Percentiles rank a stretch among this genome's conserved stretches.
Conservation (phyloP, 2,329 filamentous ascomycete genomes). For the Xylaria sp. region DNA sequence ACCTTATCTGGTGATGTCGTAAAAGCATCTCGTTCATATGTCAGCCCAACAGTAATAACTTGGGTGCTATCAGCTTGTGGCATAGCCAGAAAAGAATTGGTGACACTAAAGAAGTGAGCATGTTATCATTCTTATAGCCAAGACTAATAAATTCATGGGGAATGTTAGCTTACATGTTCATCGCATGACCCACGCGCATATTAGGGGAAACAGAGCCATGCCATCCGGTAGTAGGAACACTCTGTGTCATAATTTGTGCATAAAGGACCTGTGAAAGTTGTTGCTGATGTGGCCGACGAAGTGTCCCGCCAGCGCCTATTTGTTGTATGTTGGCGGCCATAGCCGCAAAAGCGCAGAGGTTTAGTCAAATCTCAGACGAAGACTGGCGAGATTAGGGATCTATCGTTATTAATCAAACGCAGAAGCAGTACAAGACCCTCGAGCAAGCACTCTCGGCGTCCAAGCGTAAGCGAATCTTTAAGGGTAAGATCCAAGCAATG, state of each 20-base stretch:
- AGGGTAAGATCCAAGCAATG: conserved; percentile 12
- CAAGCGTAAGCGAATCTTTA: not conserved
- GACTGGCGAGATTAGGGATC: not conserved
- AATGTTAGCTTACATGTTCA: conserved; percentile 50
- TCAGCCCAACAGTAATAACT: conserved; percentile 55
- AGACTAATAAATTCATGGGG: not conserved
- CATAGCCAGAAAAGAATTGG: conserved; percentile 61
- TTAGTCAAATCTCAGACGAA: conserved; percentile 33
- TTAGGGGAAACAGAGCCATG: conserved; percentile 47
- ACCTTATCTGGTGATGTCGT: conserved; percentile 61
- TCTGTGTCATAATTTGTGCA: conserved; percentile 45
- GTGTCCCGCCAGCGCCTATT: conserved; percentile 61
- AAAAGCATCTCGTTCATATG: conserved; percentile 61
- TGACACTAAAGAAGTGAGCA: conserved; percentile 54
- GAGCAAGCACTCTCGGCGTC: not conserved
- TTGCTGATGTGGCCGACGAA: conserved; percentile 53
- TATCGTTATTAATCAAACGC: not conserved
- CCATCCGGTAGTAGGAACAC: conserved; percentile 46
- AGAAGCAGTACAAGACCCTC: not conserved
- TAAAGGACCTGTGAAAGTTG: conserved; percentile 56
- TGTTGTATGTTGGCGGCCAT: conserved; percentile 71
- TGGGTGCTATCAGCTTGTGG: conserved; percentile 54
- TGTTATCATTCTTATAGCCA: not conserved
- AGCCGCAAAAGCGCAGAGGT: conserved; percentile 52
- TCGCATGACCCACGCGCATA: conserved; percentile 49